Evolutionary conservation across 2,329 filamentous ascomycete genomes (phyloP).

Genomic region (Onygena corvina): DNA sequence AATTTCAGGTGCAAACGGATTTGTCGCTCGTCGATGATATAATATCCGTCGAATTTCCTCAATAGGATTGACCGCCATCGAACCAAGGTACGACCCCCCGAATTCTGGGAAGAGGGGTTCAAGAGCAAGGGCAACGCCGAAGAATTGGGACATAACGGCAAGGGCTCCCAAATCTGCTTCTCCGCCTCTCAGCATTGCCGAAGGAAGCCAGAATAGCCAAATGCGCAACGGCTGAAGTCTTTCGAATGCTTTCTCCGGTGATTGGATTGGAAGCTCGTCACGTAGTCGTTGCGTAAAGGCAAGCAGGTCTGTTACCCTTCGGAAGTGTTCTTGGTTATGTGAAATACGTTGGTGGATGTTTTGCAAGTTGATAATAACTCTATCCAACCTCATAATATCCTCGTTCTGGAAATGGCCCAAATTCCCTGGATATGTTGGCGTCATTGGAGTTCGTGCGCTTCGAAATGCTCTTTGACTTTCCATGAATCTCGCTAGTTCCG

Average conservation of each 20-base stretch:
- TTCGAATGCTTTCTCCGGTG: constrained; percentile 75
- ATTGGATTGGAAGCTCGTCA: constrained; percentile 56
- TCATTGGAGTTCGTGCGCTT: constrained; percentile 25
- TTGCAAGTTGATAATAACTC: constrained; percentile 51
- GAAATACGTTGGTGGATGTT: constrained; percentile 50
- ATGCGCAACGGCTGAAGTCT: constrained; percentile 76
- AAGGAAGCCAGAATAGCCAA: constrained; percentile 93
- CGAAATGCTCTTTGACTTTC: constrained; percentile 31
- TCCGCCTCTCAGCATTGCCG: constrained; percentile 66
- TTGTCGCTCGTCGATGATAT: constrained; percentile 52
- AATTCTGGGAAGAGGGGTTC: constrained; percentile 88
- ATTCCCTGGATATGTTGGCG: constrained; percentile 21
- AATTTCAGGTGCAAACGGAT: constrained; percentile 45
- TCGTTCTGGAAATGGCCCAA: constrained; percentile 42
- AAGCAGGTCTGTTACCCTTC: constrained; percentile 56
- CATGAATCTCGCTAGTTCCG: constrained; percentile 43
- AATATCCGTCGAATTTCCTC: constrained; percentile 75
- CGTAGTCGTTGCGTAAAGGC: constrained; percentile 61
- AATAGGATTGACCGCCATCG: constrained; percentile 64
- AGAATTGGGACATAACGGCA: constrained; percentile 79
- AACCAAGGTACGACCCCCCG: constrained; percentile 76
- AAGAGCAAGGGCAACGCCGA: constrained; percentile 73
- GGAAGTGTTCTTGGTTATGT: constrained; percentile 56
- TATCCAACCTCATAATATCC: constrained; percentile 56
- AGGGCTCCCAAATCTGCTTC: constrained; percentile 65